These are phyloP conservation scores for Tetratostichococcus sp. DNA, from an alignment of 139 green algal species.

Conservation along the genomic window DNA sequence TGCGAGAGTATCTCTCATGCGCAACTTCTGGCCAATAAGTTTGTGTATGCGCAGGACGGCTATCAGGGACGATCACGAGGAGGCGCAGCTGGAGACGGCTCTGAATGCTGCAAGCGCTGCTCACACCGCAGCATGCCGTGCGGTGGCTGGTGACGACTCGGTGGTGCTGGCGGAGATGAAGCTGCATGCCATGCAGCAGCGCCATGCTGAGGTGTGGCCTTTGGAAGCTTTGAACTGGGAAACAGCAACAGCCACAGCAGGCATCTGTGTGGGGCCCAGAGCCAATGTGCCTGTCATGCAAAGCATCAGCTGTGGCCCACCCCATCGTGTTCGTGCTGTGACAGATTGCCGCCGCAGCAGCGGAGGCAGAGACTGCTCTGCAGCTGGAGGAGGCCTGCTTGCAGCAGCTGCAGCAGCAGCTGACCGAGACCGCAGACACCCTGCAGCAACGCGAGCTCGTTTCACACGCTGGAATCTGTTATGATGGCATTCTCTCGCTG, in stretches of 20 bases:
- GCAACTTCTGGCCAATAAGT: too few species aligned
- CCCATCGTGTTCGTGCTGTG: neutral
- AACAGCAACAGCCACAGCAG: neutral
- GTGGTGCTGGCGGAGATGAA: conserved; percentile 3
- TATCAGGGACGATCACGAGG: neutral
- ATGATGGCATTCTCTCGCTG: too few species aligned
- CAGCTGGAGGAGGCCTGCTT: conserved; percentile 3
- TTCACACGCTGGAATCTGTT: too few species aligned
- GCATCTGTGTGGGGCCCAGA: too few species aligned
- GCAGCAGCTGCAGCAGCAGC: conserved; percentile 17
- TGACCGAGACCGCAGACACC: conserved; percentile 11
- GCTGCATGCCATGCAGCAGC: conserved; percentile 1
- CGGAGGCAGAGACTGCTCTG: neutral
- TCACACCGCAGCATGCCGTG: neutral
- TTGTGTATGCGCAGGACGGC: neutral
- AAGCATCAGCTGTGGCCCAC: too few species aligned
- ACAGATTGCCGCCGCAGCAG: conserved; percentile 13
- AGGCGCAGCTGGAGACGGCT: neutral
- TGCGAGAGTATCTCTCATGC: too few species aligned
- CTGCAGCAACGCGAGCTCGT: conserved; percentile 3
- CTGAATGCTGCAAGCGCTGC: neutral
- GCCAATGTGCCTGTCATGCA: too few species aligned
- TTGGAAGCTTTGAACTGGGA: neutral
- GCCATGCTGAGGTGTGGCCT: neutral
- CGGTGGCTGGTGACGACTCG: conserved; percentile 6